Conservation (phyloP, 2,329 filamentous ascomycete species). For the Dothiorella sarmentorum region DNA sequence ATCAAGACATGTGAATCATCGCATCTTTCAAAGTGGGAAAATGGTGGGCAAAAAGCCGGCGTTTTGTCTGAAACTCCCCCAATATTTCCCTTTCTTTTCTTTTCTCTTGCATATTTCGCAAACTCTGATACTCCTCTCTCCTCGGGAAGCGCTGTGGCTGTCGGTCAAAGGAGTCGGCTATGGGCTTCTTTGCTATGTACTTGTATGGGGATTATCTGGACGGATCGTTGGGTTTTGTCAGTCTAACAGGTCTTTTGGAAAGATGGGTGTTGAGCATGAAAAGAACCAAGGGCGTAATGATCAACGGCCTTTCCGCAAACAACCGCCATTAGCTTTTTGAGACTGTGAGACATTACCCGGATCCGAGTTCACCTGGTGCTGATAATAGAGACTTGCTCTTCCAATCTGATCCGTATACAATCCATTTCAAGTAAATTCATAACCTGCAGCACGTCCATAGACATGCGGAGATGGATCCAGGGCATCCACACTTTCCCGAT, state of each 20-base stretch:
- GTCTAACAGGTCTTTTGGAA: neutral
- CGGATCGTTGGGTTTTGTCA: conserved; percentile 1
- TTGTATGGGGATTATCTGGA: conserved; percentile 1
- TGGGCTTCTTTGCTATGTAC: conserved; percentile 14
- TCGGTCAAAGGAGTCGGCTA: neutral
- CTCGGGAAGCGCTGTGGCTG: conserved; percentile 4
- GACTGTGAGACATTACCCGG: too few species aligned
- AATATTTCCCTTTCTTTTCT: neutral
- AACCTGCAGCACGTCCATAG: too few species aligned
- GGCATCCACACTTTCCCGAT: too few species aligned
- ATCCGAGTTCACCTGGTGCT: too few species aligned
- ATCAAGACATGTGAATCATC: conserved; percentile 6
- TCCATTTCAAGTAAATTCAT: too few species aligned
- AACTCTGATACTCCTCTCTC: conserved; percentile 7
- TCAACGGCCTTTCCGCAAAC: conserved; percentile 3
- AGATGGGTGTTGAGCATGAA: neutral
- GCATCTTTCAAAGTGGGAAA: neutral
- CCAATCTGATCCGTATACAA: too few species aligned
- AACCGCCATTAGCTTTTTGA: too few species aligned
- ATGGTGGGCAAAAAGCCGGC: conserved; percentile 12
- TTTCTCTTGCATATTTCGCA: neutral
- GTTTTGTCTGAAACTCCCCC: neutral
- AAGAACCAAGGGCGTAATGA: neutral
- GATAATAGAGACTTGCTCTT: too few species aligned
- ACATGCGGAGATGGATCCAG: too few species aligned